Conservation (phyloP, 1,139 yeast genomes). For the Yamadazyma sp. region DNA sequence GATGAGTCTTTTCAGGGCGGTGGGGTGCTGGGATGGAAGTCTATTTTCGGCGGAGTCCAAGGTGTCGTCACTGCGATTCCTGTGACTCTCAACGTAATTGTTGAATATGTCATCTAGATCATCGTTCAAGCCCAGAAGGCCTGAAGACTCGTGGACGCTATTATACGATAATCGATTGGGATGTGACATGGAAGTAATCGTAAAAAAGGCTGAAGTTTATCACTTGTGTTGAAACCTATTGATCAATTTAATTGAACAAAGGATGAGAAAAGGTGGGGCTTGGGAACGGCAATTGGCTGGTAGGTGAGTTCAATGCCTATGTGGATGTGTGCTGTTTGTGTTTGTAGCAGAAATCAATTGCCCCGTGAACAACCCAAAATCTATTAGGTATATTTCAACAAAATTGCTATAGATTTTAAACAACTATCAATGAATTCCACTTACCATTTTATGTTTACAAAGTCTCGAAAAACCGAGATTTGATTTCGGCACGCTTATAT, state of each 20-base stretch:
- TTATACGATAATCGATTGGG: conserved; percentile 8
- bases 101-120: conserved; percentile 40
- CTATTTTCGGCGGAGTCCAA: conserved; percentile 26
- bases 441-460: neutral
- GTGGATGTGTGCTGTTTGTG: too few species aligned
- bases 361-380: neutral
- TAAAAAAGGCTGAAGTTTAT: too few species aligned
- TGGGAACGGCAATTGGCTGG: too few species aligned
- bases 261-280: too few species aligned
- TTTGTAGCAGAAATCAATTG: neutral
- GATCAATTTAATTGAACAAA: too few species aligned
- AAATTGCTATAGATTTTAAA: neutral
- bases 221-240: too few species aligned
- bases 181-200: too few species aligned
- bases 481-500: conserved; percentile 1
- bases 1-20: conserved; percentile 9
- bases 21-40: conserved; percentile 1
- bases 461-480: conserved; percentile 2
- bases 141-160: conserved; percentile 8
- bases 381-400: neutral
- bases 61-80: conserved; percentile 28
- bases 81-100: conserved; percentile 20
- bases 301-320: too few species aligned
- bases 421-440: conserved; percentile 2
- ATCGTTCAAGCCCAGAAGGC: conserved; percentile 26